Percentiles rank a stretch among this genome's conserved stretches.
Conservation (phyloP, 108 stramenopile species). For the Nannochloropsis oceanica region DNA sequence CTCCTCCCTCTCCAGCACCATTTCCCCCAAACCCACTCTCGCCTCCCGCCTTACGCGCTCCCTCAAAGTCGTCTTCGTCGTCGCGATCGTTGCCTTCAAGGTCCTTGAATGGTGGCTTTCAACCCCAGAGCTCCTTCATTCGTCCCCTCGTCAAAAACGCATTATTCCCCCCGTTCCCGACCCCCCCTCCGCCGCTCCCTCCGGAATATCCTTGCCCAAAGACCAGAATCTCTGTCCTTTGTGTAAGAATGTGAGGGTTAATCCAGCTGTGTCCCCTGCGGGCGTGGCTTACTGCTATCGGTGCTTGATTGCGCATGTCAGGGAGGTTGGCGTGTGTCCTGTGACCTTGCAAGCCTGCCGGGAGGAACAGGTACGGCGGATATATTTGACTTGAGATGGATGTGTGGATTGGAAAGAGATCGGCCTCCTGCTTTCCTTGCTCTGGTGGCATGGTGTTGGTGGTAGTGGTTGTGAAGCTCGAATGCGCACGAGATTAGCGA, state of each 20-base stretch:
- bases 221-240: constrained; percentile 9
- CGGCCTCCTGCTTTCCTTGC: too few relatives aligned
- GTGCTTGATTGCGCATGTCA: constrained; percentile 4
- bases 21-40: not conserved
- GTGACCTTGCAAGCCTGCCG: constrained; percentile 11
- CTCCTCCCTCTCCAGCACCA: not conserved
- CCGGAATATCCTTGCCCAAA: constrained; percentile 1
- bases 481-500: too few relatives aligned
- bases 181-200: constrained; percentile 16
- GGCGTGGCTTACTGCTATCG: constrained; percentile 21
- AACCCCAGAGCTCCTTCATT: not conserved
- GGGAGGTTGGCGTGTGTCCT: constrained; percentile 20
- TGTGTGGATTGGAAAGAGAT: too few relatives aligned
- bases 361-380: not conserved
- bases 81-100: constrained; percentile 21
- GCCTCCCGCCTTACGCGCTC: not conserved
- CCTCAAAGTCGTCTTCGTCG: not conserved
- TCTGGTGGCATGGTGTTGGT: too few relatives aligned
- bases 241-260: constrained; percentile 2
- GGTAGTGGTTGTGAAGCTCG: too few relatives aligned
- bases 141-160: constrained; percentile 2
- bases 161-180: constrained; percentile 4
- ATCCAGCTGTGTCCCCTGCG: constrained; percentile 4
- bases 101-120: constrained; percentile 20
- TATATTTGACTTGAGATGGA: not conserved